Base-by-base conservation (phyloP, 1,284 basidiomycete species). In the Austroboletus niveus region DNA sequence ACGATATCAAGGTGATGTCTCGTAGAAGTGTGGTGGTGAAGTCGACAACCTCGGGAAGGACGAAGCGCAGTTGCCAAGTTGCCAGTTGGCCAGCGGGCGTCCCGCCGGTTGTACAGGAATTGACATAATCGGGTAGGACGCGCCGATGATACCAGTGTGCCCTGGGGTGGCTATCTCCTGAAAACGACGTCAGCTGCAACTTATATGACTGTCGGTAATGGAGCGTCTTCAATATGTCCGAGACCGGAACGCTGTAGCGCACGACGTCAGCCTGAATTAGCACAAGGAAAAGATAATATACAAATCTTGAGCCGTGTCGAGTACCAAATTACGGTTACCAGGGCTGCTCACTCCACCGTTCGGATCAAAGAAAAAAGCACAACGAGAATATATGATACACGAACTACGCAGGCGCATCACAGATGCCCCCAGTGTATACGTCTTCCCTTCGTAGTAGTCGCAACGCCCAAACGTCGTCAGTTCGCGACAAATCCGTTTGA, bases 391-490 rank as follows among this genome's bases (percentile, higher is more conserved):
- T 15, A 27, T 24, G 12, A 36, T 10, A 8, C 40, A 72, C 79
- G 59, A 61, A 17, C 17, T 17, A 17, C 17, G 17, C 82, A 45
- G 87, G 87, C 1, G 74, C 64, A 90, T 85, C 10, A 1, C 63
- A 0, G 88, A 88, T 0, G 83, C 80, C 40, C 80, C 70, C 44
- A 81, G 65, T 0, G 80, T 76, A 56, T 90, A 90, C 1, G 75
- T 78, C 29, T 69, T 69, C 9, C 66, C 75, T 9, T 60, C 65
- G 44, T 72, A 70, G 34, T 78, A 74, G 17, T 87, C 83, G 87
- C 34, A 96, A 69, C 71, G 91, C 35, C 76, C 73, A 66, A 96
- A 92, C 1, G 92, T 94, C 29, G 89, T 86, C 56, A 96, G 69
- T 1, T 92, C 94, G 47, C 94, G 76, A 51, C 85, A 81, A 12